A percentile compares a stretch with the other conserved stretches of the same genome.
Conservation (phyloP, 2,329 filamentous ascomycete genomes). For the Apiospora marii region DNA sequence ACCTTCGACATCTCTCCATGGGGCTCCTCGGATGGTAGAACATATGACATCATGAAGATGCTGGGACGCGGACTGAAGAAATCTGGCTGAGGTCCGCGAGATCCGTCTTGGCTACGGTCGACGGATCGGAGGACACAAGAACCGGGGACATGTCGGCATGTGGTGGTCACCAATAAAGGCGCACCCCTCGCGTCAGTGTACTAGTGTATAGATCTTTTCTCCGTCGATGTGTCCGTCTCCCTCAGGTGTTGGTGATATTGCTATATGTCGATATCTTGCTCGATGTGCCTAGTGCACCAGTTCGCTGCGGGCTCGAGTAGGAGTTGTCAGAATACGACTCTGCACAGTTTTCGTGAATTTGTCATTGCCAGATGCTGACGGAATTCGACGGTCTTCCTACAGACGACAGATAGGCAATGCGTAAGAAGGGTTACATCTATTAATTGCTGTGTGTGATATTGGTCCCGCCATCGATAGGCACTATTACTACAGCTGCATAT, state of each 20-base stretch:
- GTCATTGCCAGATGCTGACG: background rate
- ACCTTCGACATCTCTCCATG: conserved; percentile 12
- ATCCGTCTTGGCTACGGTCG: background rate
- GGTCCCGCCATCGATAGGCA: background rate
- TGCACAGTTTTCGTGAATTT: too few relatives aligned
- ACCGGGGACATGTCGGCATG: conserved; percentile 3
- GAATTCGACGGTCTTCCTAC: background rate
- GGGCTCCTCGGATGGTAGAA: conserved; percentile 1
- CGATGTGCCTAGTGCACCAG: background rate
- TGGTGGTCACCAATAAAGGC: conserved; percentile 6
- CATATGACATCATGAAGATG: conserved; percentile 19
- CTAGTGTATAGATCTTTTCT: conserved; percentile 44
- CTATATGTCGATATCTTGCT: background rate
- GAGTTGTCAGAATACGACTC: background rate
- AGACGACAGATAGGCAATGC: background rate
- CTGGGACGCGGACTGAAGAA: background rate
- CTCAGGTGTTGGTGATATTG: background rate
- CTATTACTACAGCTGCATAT: background rate
- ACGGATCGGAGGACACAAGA: conserved; percentile 5
- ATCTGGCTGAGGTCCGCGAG: background rate
- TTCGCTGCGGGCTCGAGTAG: background rate
- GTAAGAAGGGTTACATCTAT: background rate
- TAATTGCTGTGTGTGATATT: background rate
- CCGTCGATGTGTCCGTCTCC: conserved; percentile 17
- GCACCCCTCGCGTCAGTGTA: conserved; percentile 36